Percentiles rank a stretch among this genome's conserved stretches.
Conservation (phyloP, 805 yeast species). For the Torulaspora indica region DNA sequence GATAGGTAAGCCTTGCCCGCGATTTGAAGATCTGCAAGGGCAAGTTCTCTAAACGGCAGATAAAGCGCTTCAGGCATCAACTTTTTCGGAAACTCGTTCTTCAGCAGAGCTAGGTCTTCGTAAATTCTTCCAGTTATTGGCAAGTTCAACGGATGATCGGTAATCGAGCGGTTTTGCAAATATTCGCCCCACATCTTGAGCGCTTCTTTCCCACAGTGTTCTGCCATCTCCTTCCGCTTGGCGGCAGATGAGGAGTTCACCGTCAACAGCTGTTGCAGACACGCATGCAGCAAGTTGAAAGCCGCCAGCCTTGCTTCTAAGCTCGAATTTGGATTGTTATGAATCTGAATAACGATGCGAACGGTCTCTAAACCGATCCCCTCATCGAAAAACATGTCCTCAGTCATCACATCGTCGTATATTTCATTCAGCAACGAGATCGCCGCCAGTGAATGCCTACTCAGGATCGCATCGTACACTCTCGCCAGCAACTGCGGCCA, state of each 20-base stretch:
- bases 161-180: constrained; percentile 9
- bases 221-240: constrained; percentile 20
- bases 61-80: constrained; percentile 14
- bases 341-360: constrained; percentile 44
- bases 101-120: constrained; percentile 23
- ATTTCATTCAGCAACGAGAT: constrained; percentile 64
- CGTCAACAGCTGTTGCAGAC: constrained; percentile 48
- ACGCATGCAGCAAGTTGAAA: constrained; percentile 48
- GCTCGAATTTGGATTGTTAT: constrained; percentile 29
- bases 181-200: constrained; percentile 14
- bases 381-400: constrained; percentile 77
- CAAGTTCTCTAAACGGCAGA: constrained; percentile 12
- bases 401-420: constrained; percentile 80
- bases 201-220: constrained; percentile 18
- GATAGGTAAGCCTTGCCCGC: constrained; percentile 9
- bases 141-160: constrained; percentile 7
- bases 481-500: constrained; percentile 71
- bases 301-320: constrained; percentile 45
- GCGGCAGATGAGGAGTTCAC: constrained; percentile 14
- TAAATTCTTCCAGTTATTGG: constrained; percentile 20
- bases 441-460: constrained; percentile 44
- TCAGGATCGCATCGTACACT: constrained; percentile 42
- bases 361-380: constrained; percentile 58
- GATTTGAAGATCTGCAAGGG: constrained; percentile 18
- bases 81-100: constrained; percentile 24